phyloP scores from a whole-genome alignment of 208 protist genomes.

The Leishmania major region DNA sequence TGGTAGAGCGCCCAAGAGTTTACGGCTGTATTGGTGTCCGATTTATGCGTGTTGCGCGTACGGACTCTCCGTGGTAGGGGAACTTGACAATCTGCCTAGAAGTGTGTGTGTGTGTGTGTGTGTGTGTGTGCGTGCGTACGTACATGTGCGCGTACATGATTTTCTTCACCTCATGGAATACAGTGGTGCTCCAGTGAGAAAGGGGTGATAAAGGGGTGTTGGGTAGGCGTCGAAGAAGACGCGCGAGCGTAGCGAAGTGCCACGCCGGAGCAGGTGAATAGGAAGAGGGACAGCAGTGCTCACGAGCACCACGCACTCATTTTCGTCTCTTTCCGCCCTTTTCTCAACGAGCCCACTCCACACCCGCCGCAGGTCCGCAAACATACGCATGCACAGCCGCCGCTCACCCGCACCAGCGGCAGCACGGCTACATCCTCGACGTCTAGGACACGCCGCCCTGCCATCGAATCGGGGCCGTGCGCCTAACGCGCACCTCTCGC shows the following conservation, averaged over 20 bases:
- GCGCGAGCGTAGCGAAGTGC: no score
- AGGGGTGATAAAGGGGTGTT: background rate
- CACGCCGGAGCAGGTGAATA: no score
- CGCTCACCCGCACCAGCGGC: background rate
- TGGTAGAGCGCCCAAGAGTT: background rate
- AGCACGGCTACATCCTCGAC: background rate
- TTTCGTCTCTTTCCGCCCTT: background rate
- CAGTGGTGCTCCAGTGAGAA: background rate
- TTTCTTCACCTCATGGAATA: background rate
- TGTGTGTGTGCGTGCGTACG: background rate
- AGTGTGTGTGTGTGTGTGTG: background rate
- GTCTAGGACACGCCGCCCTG: background rate
- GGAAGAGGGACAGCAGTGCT: no score
- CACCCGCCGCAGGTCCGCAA: background rate
- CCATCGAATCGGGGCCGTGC: background rate
- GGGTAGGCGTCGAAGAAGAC: no score
- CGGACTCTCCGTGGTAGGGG: background rate
- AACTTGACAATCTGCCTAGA: background rate
- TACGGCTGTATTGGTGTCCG: background rate
- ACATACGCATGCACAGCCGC: background rate
- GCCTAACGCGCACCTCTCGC: background rate
- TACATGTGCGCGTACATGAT: no score
- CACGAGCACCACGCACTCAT: no score
- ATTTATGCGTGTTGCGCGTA: background rate
- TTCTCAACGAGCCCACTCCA: background rate